These are phyloP conservation scores for Aspergillus haitiensis DNA, from an alignment of 495 filamentous ascomycete genomes.

Conservation along the genomic window DNA sequence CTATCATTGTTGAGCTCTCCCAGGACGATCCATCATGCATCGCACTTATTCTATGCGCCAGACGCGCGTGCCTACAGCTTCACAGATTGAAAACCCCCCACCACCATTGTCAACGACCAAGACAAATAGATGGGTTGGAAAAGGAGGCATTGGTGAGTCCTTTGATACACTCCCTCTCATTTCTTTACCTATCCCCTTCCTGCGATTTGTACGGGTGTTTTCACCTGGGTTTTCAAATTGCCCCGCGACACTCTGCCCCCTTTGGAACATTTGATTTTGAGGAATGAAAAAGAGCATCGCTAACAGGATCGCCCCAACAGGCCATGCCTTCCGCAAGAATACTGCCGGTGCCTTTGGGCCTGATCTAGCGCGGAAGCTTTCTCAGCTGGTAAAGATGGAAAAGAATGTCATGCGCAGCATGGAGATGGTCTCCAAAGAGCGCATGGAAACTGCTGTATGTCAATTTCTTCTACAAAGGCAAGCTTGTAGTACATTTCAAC, in stretches of 20 bases:
- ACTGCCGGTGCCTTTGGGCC: slow-evolving; percentile 93
- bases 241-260: not conserved
- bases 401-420: slow-evolving; percentile 99
- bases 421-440: slow-evolving; percentile 89
- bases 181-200: not conserved
- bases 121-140: slow-evolving; percentile 82
- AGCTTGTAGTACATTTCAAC: not conserved
- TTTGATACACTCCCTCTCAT: not conserved
- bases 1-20: slow-evolving; percentile 1
- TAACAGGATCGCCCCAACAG: slow-evolving; percentile 45
- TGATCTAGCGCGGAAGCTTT: slow-evolving; percentile 94
- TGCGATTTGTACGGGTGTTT: too few species aligned
- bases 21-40: slow-evolving; percentile 64
- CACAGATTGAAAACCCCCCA: slow-evolving; percentile 87
- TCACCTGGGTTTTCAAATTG: not conserved
- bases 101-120: slow-evolving; percentile 91
- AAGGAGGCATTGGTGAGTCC: slow-evolving; percentile 74
- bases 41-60: slow-evolving; percentile 99
- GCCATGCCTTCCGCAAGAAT: slow-evolving; percentile 90
- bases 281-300: not conserved
- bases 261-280: not conserved
- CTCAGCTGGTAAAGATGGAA: slow-evolving; percentile 99
- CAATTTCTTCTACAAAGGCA: not conserved
- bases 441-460: slow-evolving; percentile 96
- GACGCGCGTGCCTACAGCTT: slow-evolving; percentile 87